These are phyloP conservation scores for Plasmodium coatneyi DNA, from an alignment of 169 alveolate species.

Conservation along the genomic window DNA sequence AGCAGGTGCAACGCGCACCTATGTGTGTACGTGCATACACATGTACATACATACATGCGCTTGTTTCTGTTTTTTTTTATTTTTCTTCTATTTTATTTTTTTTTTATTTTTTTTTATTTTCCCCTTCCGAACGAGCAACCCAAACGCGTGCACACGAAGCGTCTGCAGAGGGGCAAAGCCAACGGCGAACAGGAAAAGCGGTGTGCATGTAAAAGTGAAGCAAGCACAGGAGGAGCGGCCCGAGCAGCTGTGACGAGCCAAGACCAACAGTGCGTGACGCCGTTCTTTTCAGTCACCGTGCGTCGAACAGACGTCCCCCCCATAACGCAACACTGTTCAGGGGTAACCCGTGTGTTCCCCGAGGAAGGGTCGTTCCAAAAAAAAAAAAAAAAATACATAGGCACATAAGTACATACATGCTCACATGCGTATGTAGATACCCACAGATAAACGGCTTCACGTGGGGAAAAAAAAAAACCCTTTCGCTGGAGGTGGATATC, in stretches of 20 bases:
- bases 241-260: background rate
- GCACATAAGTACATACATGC: background rate
- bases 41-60: background rate
- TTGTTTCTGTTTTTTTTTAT: background rate
- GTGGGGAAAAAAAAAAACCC: background rate
- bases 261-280: background rate
- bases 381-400: too few relatives aligned
- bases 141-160: background rate
- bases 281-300: too few relatives aligned
- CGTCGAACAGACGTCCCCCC: background rate
- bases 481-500: background rate
- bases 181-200: background rate
- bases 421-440: background rate
- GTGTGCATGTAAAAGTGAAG: background rate
- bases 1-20: background rate
- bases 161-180: background rate
- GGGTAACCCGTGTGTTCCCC: background rate
- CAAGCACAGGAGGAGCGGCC: background rate
- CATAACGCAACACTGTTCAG: background rate
- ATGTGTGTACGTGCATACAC: background rate
- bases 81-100: background rate
- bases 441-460: background rate
- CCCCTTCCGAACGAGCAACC: background rate
- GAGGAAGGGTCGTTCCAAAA: background rate
- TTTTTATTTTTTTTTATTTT: background rate